phyloP scores from a whole-genome alignment of 768 basidiomycete genomes.

The Mycena floridula region DNA sequence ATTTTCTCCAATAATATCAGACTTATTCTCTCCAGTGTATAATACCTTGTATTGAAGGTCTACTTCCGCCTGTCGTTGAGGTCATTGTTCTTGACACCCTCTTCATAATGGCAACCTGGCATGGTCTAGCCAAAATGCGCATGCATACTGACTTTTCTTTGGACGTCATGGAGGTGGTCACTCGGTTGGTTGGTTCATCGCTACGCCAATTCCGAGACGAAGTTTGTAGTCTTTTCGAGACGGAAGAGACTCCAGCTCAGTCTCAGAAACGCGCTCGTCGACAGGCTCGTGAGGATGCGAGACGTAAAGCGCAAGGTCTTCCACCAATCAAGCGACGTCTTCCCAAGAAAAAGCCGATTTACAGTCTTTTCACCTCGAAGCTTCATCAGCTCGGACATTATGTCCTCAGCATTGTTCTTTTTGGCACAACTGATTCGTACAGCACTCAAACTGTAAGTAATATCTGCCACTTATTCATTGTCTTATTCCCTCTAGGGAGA shows the following conservation, averaged over 20 bases:
- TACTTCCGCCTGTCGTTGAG: slow-evolving; percentile 19
- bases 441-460: slow-evolving; percentile 32
- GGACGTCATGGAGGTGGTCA: slow-evolving; percentile 2
- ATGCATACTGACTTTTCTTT: slow-evolving; percentile 12
- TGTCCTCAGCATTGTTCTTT: slow-evolving; percentile 17
- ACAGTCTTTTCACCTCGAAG: slow-evolving; percentile 31
- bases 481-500: slow-evolving; percentile 22
- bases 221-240: too few species aligned
- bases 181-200: not conserved
- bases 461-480: not conserved
- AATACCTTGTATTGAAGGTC: slow-evolving; percentile 31
- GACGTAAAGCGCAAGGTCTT: too few species aligned
- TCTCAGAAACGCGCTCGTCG: too few species aligned
- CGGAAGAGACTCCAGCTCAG: too few species aligned
- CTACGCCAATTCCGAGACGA: not conserved
- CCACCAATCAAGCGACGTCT: too few species aligned
- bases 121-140: slow-evolving; percentile 16
- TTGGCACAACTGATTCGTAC: slow-evolving; percentile 32
- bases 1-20: not conserved
- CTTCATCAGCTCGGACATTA: slow-evolving; percentile 34
- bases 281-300: too few species aligned
- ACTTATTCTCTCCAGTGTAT: slow-evolving; percentile 17
- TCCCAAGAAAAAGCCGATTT: too few species aligned
- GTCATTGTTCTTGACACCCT: slow-evolving; percentile 7
- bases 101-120: slow-evolving; percentile 15